Percentiles rank a stretch among this genome's conserved stretches.
These are phyloP conservation scores for Sarocladiaceae sp. DNA, from an alignment of 2,329 filamentous ascomycete genomes.

Conservation along the genomic window DNA sequence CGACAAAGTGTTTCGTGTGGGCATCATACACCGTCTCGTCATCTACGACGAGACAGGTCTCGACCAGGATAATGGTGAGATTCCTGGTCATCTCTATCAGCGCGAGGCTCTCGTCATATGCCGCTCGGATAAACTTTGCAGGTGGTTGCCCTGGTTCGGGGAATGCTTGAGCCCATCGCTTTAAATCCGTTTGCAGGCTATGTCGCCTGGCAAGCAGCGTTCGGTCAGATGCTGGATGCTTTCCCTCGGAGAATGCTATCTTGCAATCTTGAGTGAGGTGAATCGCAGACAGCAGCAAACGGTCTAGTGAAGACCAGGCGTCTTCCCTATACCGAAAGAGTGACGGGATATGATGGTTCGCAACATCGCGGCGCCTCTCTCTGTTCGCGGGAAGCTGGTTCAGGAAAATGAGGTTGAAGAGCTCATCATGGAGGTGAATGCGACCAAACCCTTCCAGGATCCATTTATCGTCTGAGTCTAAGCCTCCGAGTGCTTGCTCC, in stretches of 20 bases:
- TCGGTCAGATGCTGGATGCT: background rate
- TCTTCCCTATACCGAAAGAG: background rate
- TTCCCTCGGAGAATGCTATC: background rate
- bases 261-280: background rate
- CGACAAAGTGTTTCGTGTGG: background rate
- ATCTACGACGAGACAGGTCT: background rate
- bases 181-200: background rate
- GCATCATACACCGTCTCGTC: background rate
- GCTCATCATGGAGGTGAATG: background rate
- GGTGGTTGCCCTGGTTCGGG: background rate
- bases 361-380: background rate
- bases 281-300: background rate
- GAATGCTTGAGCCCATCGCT: background rate
- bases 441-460: background rate
- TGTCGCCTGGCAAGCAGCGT: background rate
- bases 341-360: background rate
- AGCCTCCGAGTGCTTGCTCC: background rate
- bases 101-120: background rate
- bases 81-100: background rate
- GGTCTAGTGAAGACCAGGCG: background rate
- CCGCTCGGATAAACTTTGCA: background rate
- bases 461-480: background rate
- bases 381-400: background rate
- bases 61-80: background rate
- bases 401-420: background rate